Percentiles rank a stretch among this genome's conserved stretches.
Conservation (phyloP, 495 filamentous ascomycete species). For the Penicillium bovifimosum region DNA sequence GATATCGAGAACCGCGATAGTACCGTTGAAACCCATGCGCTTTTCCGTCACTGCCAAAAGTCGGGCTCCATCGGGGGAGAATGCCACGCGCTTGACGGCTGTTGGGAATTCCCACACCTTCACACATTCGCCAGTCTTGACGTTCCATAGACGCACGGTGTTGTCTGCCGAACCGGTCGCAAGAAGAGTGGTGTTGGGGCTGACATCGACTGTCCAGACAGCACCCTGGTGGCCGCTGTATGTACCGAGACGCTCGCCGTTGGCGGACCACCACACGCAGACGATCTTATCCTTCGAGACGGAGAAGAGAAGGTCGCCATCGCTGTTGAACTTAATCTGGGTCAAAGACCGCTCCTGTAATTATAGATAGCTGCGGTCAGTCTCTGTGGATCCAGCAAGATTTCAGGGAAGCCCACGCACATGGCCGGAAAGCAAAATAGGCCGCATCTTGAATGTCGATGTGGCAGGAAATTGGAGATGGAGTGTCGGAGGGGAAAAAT, state of each 20-base stretch:
- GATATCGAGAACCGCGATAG: constrained; percentile 87
- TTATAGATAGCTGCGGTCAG: constrained; percentile 20
- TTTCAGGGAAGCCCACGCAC: constrained; percentile 40
- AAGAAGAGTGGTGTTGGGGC: constrained; percentile 88
- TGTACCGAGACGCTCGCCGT: constrained; percentile 90
- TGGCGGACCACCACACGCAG: constrained; percentile 90
- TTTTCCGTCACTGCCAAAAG: constrained; percentile 94
- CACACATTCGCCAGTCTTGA: constrained; percentile 84
- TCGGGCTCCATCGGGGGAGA: constrained; percentile 83
- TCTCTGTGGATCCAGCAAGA: constrained; percentile 16
- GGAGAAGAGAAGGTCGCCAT: constrained; percentile 97
- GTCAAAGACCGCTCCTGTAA: constrained; percentile 87
- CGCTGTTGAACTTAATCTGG: constrained; percentile 95
- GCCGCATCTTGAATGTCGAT: constrained; percentile 63
- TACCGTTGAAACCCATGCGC: constrained; percentile 91
- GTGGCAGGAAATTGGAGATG: constrained; percentile 16
- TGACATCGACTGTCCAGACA: constrained; percentile 97
- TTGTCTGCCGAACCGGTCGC: constrained; percentile 96
- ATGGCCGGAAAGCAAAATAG: constrained; percentile 92
- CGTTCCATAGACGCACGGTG: constrained; percentile 94
- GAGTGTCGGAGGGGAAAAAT: constrained; percentile 9
- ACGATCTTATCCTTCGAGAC: constrained; percentile 96
- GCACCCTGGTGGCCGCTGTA: constrained; percentile 97
- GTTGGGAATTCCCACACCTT: constrained; percentile 97
- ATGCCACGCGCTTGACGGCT: constrained; percentile 93